These are phyloP conservation scores for Ilex aquifolium DNA, from an alignment of 257 asterid genomes.

Conservation along the genomic window DNA sequence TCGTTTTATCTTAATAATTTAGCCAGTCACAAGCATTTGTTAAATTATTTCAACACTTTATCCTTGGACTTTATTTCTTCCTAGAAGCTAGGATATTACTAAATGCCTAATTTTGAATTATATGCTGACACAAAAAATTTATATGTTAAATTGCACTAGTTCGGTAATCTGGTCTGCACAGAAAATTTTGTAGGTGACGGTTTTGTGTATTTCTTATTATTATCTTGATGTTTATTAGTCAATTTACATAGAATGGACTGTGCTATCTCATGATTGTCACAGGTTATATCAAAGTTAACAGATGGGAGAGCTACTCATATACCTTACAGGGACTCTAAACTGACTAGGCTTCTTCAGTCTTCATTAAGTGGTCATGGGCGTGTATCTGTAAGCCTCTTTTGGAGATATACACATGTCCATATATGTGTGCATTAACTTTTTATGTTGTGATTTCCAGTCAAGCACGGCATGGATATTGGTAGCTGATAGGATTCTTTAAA, in stretches of 20 bases:
- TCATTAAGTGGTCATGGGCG: conserved; percentile 98
- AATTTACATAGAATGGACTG: neutral
- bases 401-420: conserved; percentile 12
- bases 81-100: too few relatives aligned
- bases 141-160: too few relatives aligned
- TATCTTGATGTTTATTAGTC: neutral
- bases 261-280: conserved; percentile 25
- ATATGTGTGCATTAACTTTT: too few relatives aligned
- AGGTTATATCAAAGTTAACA: conserved; percentile 94
- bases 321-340: conserved; percentile 94
- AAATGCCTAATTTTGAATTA: too few relatives aligned
- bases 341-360: conserved; percentile 97
- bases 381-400: conserved; percentile 70
- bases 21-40: too few relatives aligned
- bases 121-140: too few relatives aligned
- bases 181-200: neutral
- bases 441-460: too few relatives aligned
- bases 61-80: too few relatives aligned
- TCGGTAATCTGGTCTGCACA: too few relatives aligned
- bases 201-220: neutral
- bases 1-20: too few relatives aligned
- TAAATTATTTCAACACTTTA: too few relatives aligned
- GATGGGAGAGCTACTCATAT: conserved; percentile 85
- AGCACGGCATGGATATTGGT: neutral
- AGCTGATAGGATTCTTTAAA: neutral